A percentile compares a stretch with the other conserved stretches of the same genome.
phyloP scores from a whole-genome alignment of 106 monocot species.

The Narthecium ossifragum region DNA sequence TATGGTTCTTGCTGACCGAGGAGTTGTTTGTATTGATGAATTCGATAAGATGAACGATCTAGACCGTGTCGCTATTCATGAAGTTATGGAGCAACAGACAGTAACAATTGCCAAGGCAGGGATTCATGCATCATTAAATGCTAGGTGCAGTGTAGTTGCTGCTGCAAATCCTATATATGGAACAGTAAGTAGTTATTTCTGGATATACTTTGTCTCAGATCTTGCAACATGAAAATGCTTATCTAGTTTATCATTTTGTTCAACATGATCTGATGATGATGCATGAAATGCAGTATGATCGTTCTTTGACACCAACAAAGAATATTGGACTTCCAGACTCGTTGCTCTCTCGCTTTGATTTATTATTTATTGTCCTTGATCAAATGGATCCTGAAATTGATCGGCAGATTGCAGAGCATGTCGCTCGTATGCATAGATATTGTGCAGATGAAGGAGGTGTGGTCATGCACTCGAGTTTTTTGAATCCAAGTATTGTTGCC shows the following conservation, averaged over 20 bases:
- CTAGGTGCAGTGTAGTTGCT: slow-evolving; percentile 97
- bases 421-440: slow-evolving; percentile 95
- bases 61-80: slow-evolving; percentile 96
- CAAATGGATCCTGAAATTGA: slow-evolving; percentile 99
- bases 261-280: slow-evolving; percentile 1
- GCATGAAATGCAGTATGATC: slow-evolving; percentile 68
- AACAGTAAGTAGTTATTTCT: slow-evolving; percentile 48
- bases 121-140: slow-evolving; percentile 98
- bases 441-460: slow-evolving; percentile 71
- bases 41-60: slow-evolving; percentile 99
- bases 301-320: slow-evolving; percentile 94
- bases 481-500: neutral
- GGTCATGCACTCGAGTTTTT: neutral
- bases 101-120: slow-evolving; percentile 99
- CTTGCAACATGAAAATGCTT: neutral
- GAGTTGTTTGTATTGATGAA: slow-evolving; percentile 99
- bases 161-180: slow-evolving; percentile 99
- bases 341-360: slow-evolving; percentile 95
- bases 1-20: slow-evolving; percentile 99
- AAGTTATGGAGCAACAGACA: slow-evolving; percentile 99
- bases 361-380: slow-evolving; percentile 98
- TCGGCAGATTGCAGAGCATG: slow-evolving; percentile 86
- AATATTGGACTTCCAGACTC: slow-evolving; percentile 99
- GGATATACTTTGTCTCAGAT: neutral
- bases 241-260: neutral